Evolutionary conservation across 164 flowering plant species (phyloP), one percentile per base, ranked within the genome.

Genomic region (Stephania yunnanensis): DNA sequence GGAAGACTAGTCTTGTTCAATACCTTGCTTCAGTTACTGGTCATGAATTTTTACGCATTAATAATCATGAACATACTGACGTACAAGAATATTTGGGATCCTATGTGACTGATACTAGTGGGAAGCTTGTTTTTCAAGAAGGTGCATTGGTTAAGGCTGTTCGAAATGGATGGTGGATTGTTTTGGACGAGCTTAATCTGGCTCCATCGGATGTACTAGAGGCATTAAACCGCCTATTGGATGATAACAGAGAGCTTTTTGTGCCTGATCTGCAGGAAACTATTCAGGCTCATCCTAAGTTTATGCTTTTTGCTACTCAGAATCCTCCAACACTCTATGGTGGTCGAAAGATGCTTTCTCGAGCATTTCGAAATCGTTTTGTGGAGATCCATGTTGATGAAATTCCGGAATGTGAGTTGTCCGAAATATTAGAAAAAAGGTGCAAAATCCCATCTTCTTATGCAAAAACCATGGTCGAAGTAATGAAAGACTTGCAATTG

Each of bases 231-330:
- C 81, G 99, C 7, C 81, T 96, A 78, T 82, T 96, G 46, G 99
- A 96, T 87, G 99, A 94, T 73, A 94, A 96, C 80, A 85, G 99
- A 77, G 99, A 96, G 78, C 92, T 96, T 74, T 92, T 88, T 86
- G 88, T 93, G 42, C 98, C 99, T 50, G 99, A 96, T 74, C 78
- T 96, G 63, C 78, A 80, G 72, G 95, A 92, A 80, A 84, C 91
- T 11, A 75, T 96, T n/a, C 80, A 73, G 19, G 91, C 99, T 19
- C 98, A 96, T 81, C 90, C 91, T 61, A 79, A 94, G 79, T 96
- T 96, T 87, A 96, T 94, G 99, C 92, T 96, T 77, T 96, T 96
- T 83, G 99, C 99, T 13, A 96, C 99, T 50, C 99, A 96, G 81
- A 96, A 96, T 77, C 99, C 99, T 10, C 99, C 99, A 19, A 88